Conservation (phyloP, 1,284 basidiomycete species). For the Kwoniella shivajii region DNA sequence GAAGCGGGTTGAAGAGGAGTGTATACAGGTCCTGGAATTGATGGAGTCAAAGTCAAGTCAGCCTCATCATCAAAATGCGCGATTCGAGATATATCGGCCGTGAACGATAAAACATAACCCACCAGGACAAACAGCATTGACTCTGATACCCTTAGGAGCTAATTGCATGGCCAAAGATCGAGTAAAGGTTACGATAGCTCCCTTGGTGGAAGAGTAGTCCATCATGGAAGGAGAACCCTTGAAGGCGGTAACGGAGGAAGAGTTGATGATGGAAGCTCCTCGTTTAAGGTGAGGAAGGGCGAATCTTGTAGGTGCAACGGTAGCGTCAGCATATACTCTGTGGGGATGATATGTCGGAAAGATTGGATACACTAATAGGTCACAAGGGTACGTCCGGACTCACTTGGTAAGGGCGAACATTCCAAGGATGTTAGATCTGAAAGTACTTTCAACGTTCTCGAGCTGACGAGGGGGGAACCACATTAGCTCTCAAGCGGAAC, state of each 20-base stretch:
- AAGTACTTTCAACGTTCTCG: conserved; percentile 60
- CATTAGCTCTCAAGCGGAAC: not conserved
- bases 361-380: too few species aligned
- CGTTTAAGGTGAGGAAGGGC: conserved; percentile 65
- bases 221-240: conserved; percentile 57
- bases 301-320: conserved; percentile 30
- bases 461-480: conserved; percentile 24
- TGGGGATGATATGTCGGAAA: not conserved
- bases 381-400: too few species aligned
- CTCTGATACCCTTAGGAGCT: conserved; percentile 60
- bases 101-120: not conserved
- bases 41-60: not conserved
- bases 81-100: not conserved
- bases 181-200: conserved; percentile 62
- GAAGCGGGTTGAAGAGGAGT: conserved; percentile 60
- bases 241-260: conserved; percentile 65
- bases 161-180: conserved; percentile 62
- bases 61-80: not conserved
- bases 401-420: conserved; percentile 63
- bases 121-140: conserved; percentile 39
- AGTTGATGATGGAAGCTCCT: conserved; percentile 66
- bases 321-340: conserved; percentile 14
- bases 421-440: conserved; percentile 62
- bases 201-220: conserved; percentile 65
- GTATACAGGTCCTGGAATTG: conserved; percentile 32